These are phyloP conservation scores for Pestalotiopsis sp. DNA, from an alignment of 2,329 filamentous ascomycete species.

Conservation along the genomic window DNA sequence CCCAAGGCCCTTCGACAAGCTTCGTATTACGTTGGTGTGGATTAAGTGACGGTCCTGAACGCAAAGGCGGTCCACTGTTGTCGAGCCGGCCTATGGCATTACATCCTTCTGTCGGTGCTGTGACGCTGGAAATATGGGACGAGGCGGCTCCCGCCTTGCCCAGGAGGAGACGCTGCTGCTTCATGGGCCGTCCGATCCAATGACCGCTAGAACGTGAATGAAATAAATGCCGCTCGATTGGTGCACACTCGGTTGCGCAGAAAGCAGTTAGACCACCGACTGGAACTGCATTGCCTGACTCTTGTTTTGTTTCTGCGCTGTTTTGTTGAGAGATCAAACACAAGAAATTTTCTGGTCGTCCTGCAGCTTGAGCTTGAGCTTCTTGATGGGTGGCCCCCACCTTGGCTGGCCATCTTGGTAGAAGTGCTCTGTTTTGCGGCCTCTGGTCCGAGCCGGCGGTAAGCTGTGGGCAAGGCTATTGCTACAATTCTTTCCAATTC, in stretches of 20 bases:
- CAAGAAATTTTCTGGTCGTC: not conserved
- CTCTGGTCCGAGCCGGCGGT: not conserved
- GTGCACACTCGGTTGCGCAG: not conserved
- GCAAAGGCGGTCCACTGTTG: not conserved
- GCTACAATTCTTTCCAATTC: not conserved
- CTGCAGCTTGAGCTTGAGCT: not conserved
- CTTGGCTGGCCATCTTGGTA: not conserved
- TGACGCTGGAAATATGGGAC: slow-evolving; percentile 1
- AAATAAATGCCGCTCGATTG: slow-evolving; percentile 4
- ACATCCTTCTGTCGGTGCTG: not conserved
- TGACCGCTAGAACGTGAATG: not conserved
- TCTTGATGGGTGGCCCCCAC: not conserved
- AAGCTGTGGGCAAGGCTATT: not conserved
- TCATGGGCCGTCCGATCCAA: not conserved
- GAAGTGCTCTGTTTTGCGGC: not conserved
- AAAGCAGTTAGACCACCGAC: not conserved
- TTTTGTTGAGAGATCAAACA: not conserved
- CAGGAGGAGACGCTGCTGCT: not conserved
- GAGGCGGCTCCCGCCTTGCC: slow-evolving; percentile 1
- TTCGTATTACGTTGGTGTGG: slow-evolving; percentile 8
- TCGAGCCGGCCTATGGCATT: slow-evolving; percentile 1
- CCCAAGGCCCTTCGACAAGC: slow-evolving; percentile 2
- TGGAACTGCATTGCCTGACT: not conserved
- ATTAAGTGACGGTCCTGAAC: not conserved
- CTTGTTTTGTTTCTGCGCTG: not conserved